Evolutionary conservation across 768 basidiomycete species (phyloP), one percentile per base, ranked within the genome.

Genomic region (Naganishia friedmannii): DNA sequence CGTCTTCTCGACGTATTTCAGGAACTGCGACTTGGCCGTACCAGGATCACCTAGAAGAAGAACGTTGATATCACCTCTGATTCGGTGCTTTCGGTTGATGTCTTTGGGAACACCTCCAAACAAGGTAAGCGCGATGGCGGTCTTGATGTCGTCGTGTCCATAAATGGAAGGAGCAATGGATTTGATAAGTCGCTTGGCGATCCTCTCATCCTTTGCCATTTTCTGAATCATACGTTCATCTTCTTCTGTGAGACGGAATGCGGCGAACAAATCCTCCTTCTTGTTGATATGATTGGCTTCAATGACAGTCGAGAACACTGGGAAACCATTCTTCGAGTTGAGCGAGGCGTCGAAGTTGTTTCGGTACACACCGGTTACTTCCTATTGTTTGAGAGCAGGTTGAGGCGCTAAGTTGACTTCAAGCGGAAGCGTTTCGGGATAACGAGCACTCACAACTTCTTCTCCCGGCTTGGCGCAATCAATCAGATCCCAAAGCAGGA

Each of bases 211-310:
- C 26, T 88, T 87, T 3, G 92, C 88, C 56, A 98, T 87, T 10
- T 85, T 83, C 17, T 93, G 88, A 77, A 99, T 98, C 74, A 91
- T 89, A 78, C 87, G 89, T 80, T 96, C 93, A 74, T 99, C 96
- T 75, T 98, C 96, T 79, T 98, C 95, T 0, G 94, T 97, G 28
- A 99, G 86, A 32, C 92, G 87, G 85, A 96, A 94, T 4, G 96
- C 94, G n/a, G 96, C 95, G 75, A 97, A 98, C 21, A 95, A 86
- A 77, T 99, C 96, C 82, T 98, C 95, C 82, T 98, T 98, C 85
- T 98, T 97, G 84, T 96, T 97, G 78, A 99, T 85, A 79, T 98
- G 94, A 80, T 99, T 99, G 21, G 94, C 96, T 80, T 98, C 96
- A 69, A 99, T 90, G 73, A 99, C 86, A 26, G 96, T 99, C 10